Conservation (phyloP, 2,329 filamentous ascomycete species). For the Nothopassalora personata region DNA sequence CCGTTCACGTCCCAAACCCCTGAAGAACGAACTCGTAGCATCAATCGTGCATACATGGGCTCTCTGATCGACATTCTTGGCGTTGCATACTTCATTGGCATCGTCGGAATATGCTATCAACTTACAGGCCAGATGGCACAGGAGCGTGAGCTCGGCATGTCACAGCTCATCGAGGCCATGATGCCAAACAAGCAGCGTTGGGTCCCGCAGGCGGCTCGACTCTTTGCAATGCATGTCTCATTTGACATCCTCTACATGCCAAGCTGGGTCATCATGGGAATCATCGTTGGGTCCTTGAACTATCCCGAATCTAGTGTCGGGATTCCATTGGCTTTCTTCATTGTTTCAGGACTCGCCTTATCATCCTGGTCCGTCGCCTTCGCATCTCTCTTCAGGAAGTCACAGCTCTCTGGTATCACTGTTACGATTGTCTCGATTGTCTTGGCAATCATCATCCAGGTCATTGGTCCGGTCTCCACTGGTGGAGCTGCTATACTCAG, state of each 20-base stretch:
- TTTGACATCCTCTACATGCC: conserved; percentile 76
- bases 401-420: conserved; percentile 80
- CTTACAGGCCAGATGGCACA: conserved; percentile 78
- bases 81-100: conserved; percentile 71
- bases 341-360: conserved; percentile 70
- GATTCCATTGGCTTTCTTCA: conserved; percentile 55
- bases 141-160: conserved; percentile 82
- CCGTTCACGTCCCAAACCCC: conserved; percentile 69
- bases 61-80: conserved; percentile 70
- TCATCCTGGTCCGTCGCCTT: conserved; percentile 76
- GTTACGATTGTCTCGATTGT: conserved; percentile 67
- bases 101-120: conserved; percentile 81
- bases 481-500: conserved; percentile 64
- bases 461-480: conserved; percentile 58
- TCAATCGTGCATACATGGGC: conserved; percentile 66
- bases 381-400: conserved; percentile 77
- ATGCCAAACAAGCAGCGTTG: conserved; percentile 70
- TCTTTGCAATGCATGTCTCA: conserved; percentile 72
- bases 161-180: conserved; percentile 85
- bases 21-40: conserved; percentile 59
- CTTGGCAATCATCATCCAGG: conserved; percentile 76
- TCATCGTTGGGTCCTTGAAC: conserved; percentile 60
- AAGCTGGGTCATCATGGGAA: conserved; percentile 72
- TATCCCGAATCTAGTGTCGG: conserved; percentile 42
- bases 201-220: conserved; percentile 71